Evolutionary conservation across 2,329 filamentous ascomycete genomes (phyloP).

Genomic region (Pyrenophora seminiperda): DNA sequence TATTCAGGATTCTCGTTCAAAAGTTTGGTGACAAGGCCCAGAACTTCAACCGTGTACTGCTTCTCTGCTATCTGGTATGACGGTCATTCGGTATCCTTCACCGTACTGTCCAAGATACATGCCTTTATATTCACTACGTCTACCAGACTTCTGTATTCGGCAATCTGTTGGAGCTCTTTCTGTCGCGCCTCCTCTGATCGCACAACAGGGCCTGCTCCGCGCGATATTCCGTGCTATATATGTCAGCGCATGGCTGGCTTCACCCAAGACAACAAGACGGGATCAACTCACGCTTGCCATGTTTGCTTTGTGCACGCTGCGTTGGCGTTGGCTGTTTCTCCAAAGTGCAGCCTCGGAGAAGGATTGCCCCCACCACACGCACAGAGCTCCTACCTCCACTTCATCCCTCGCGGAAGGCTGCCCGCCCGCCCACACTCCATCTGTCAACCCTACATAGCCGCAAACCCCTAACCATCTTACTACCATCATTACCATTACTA

Average conservation of each 20-base stretch:
- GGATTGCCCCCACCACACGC: conserved; percentile 38
- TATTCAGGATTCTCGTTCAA: conserved; percentile 82
- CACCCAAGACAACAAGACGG: not conserved
- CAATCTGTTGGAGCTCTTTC: conserved; percentile 76
- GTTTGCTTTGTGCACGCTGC: conserved; percentile 8
- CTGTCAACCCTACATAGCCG: conserved; percentile 14
- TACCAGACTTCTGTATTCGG: conserved; percentile 74
- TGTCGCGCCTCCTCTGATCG: conserved; percentile 72
- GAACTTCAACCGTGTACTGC: conserved; percentile 61
- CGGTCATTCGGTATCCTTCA: too few relatives aligned
- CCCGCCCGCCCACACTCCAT: conserved; percentile 14
- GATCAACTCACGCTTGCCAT: conserved; percentile 51
- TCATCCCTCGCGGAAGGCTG: conserved; percentile 23
- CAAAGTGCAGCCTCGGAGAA: conserved; percentile 27
- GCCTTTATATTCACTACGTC: conserved; percentile 70
- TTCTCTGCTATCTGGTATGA: conserved; percentile 49
- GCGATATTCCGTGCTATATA: conserved; percentile 79
- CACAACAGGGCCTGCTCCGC: conserved; percentile 58
- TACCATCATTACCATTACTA: conserved; percentile 40
- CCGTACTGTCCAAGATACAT: conserved; percentile 1
- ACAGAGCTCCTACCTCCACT: conserved; percentile 30
- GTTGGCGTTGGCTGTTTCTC: conserved; percentile 19
- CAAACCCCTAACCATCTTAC: conserved; percentile 24
- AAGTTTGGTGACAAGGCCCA: conserved; percentile 73
- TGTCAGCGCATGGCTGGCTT: conserved; percentile 19